Base-by-base conservation (phyloP, 2,329 filamentous ascomycete genomes). In the Diaporthe sp. region DNA sequence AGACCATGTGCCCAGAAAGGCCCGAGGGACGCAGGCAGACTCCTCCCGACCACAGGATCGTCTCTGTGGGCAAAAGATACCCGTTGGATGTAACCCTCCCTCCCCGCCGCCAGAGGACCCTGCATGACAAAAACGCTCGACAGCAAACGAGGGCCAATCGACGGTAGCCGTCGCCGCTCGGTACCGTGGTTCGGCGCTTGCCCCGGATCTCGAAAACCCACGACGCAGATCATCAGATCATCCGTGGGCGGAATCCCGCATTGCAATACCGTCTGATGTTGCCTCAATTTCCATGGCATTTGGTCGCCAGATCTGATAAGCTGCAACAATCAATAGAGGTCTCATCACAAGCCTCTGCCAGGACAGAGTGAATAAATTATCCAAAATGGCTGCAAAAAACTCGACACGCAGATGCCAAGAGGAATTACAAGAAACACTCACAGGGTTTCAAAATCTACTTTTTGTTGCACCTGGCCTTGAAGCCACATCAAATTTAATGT, bases 111-210 rank as follows among this genome's bases (percentile, higher is more conserved):
- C 19, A 7, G 22, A 53, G 31, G 65, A 68, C 65, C 65, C 65
- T 68, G 65, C 46, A 53, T 68, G 65, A 25, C 46, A 53, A 53
- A 25, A 68, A 34, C 7, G 22, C 46, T 19, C 19, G 53, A 39
- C 65, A 51, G 44, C 65, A 28, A 68, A 68, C 65, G 65, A 68
- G 65, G 22, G 34, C 65, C 65, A 68, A 68, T 68, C 31, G 65
- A 68, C 31, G 5, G 19, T 8, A 4, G 28, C 44, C 62, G 46
- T 51, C 44, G 25, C 28, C 28, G 13, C 22, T 68, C 44, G n/a
- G 46, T 68, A 28, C 46, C 46, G 13, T 53, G 31, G 46, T 53
- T 53, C 39, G 65, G 65, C 65, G 65, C 65, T 68, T 68, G 31
- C 46, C 31, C 65, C 65, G 65, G 65, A 53, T 55, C 65, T 37